phyloP scores from a whole-genome alignment of 345 rosid genomes.

The Garcia nutans region DNA sequence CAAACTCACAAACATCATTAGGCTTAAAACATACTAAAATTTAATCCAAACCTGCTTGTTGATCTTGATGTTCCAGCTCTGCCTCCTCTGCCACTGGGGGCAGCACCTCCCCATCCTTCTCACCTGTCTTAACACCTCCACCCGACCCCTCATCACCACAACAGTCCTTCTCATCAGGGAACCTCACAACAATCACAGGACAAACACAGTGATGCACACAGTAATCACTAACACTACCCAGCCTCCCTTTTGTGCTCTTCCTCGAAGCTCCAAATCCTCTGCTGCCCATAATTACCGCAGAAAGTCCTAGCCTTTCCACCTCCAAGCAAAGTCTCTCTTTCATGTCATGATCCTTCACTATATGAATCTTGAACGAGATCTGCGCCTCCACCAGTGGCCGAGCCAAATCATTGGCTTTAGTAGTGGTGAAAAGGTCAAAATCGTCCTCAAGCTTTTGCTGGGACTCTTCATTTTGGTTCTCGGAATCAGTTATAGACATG shows the following conservation, averaged over 20 bases:
- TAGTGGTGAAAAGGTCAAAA: conserved; percentile 57
- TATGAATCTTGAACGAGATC: conserved; percentile 71
- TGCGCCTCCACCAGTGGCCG: conserved; percentile 64
- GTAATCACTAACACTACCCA: conserved; percentile 85
- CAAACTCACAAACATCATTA: not conserved
- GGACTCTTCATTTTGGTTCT: conserved; percentile 33
- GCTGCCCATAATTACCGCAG: conserved; percentile 74
- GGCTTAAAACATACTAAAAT: not conserved
- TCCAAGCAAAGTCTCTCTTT: conserved; percentile 85
- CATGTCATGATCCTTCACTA: conserved; percentile 89
- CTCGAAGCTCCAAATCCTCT: conserved; percentile 72
- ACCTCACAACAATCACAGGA: conserved; percentile 80
- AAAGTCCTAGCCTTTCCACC: conserved; percentile 72
- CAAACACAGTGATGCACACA: conserved; percentile 85
- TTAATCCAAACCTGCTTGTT: conserved; percentile 39
- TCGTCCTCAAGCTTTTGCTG: conserved; percentile 74
- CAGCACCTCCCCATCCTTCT: conserved; percentile 32
- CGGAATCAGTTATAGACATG: conserved; percentile 27
- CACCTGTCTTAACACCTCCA: conserved; percentile 37
- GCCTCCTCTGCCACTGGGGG: conserved; percentile 47
- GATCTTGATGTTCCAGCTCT: conserved; percentile 54
- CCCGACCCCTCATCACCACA: conserved; percentile 21
- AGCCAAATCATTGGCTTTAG: conserved; percentile 66
- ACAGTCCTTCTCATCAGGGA: conserved; percentile 53
- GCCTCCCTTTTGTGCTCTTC: conserved; percentile 49